phyloP scores from a whole-genome alignment of 192 early-diverging fungal species.

The Dispira simplex region DNA sequence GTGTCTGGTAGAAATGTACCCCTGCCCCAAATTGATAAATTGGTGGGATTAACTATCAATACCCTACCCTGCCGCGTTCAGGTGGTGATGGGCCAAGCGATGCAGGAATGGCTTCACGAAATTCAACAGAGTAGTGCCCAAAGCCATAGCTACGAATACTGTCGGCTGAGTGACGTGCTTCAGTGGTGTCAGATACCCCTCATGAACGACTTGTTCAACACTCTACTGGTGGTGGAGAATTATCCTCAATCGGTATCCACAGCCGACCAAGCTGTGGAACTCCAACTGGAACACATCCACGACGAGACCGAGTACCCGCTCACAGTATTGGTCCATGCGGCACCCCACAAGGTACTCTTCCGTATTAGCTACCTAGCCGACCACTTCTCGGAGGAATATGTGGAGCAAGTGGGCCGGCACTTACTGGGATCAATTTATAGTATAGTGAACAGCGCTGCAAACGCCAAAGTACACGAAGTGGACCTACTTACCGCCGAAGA shows the following conservation, averaged over 20 bases:
- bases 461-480: too few relatives aligned
- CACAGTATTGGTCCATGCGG: neutral
- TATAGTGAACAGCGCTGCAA: too few relatives aligned
- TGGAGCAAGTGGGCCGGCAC: neutral
- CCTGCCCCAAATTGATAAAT: neutral
- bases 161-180: neutral
- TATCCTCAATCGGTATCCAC: neutral
- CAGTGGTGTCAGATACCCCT: neutral
- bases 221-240: slow-evolving; percentile 4
- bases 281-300: neutral
- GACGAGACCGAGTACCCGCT: neutral
- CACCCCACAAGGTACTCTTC: neutral
- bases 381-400: neutral
- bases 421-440: neutral
- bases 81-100: neutral
- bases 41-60: neutral
- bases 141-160: neutral
- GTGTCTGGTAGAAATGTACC: neutral
- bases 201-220: neutral
- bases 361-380: neutral
- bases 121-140: neutral
- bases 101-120: neutral
- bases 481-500: too few relatives aligned
- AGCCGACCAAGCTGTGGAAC: neutral
- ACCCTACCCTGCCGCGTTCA: neutral